phyloP scores from a whole-genome alignment of 2,329 filamentous ascomycete genomes.

The Sporothrix pseudoabietina region DNA sequence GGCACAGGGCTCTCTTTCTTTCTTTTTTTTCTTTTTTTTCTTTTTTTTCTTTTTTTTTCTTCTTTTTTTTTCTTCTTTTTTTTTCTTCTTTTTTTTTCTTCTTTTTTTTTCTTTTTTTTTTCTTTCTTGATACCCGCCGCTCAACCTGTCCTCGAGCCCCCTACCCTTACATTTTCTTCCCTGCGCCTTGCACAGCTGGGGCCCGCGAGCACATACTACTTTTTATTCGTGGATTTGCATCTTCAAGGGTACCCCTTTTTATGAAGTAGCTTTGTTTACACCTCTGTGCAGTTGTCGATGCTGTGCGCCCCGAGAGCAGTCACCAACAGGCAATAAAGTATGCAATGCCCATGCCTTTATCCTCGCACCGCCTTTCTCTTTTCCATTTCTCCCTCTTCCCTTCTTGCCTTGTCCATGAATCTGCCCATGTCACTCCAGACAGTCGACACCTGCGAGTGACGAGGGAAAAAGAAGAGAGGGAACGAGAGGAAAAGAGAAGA shows the following conservation, averaged over 20 bases:
- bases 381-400: not conserved
- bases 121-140: too few relatives aligned
- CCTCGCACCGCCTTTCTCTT: not conserved
- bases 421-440: not conserved
- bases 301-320: not conserved
- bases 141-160: not conserved
- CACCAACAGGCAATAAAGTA: conserved; percentile 11
- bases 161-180: not conserved
- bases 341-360: not conserved
- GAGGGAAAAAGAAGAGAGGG: not conserved
- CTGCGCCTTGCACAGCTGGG: conserved; percentile 7
- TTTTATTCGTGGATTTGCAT: conserved; percentile 7
- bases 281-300: not conserved
- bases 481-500: not conserved
- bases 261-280: not conserved
- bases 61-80: not conserved
- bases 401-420: not conserved
- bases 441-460: not conserved
- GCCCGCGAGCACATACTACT: not conserved
- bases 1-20: not conserved
- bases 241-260: not conserved
- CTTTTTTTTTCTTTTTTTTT: not conserved
- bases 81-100: not conserved
- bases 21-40: not conserved
- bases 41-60: not conserved